Evolutionary conservation across 2,329 filamentous ascomycete species (phyloP).

Genomic region (Hypomyces perniciosus): DNA sequence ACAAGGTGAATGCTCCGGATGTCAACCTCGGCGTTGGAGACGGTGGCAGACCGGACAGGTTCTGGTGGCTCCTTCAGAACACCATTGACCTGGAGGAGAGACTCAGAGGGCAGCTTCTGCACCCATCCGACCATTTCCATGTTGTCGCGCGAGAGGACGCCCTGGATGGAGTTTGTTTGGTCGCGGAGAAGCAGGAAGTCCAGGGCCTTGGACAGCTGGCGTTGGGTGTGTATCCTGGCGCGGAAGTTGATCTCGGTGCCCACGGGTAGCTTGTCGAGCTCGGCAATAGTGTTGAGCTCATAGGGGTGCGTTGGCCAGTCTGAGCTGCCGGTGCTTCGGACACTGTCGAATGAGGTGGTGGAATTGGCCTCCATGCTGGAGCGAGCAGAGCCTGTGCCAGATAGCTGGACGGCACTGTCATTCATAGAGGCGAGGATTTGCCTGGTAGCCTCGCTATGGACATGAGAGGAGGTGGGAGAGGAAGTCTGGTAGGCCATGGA

Average conservation of each 20-base stretch:
- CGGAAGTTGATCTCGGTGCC: constrained; percentile 37
- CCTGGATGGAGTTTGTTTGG: constrained; percentile 76
- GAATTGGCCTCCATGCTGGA: constrained; percentile 21
- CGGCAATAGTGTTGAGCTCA: constrained; percentile 33
- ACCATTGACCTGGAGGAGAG: constrained; percentile 70
- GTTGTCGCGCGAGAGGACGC: constrained; percentile 55
- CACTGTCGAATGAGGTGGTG: constrained; percentile 30
- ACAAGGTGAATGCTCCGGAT: constrained; percentile 52
- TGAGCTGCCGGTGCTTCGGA: constrained; percentile 29
- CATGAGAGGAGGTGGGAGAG: constrained; percentile 4
- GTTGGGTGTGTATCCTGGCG: constrained; percentile 52
- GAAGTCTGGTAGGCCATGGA: constrained; percentile 5
- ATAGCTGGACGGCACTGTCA: constrained; percentile 28
- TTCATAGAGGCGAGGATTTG: constrained; percentile 23
- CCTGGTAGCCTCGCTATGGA: constrained; percentile 18
- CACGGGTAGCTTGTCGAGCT: constrained; percentile 31
- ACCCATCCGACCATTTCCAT: constrained; percentile 82
- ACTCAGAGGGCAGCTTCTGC: constrained; percentile 73
- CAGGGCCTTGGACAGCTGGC: constrained; percentile 73
- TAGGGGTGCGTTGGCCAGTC: constrained; percentile 35
- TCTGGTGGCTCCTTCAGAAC: constrained; percentile 67
- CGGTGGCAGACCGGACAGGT: constrained; percentile 66
- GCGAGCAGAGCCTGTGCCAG: constrained; percentile 17
- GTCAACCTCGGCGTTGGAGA: constrained; percentile 70
- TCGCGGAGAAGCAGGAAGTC: constrained; percentile 85